Conservation (phyloP, 179 eudicot genomes). For the Beta corolliflora region DNA sequence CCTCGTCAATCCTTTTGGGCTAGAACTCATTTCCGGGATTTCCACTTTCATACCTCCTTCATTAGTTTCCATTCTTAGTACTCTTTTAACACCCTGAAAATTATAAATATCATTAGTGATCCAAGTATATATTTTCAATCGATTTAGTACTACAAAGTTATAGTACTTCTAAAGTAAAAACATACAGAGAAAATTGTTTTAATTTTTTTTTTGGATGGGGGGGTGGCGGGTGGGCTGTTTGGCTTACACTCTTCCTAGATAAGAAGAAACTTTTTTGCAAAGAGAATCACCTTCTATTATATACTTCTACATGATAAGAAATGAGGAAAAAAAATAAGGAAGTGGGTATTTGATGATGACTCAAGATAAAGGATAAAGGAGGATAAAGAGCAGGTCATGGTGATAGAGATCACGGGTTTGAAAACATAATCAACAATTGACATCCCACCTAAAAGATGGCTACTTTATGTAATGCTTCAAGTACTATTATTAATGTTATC, state of each 20-base stretch:
- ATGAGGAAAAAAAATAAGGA: neutral
- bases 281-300: slow-evolving; percentile 14
- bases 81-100: neutral
- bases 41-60: slow-evolving; percentile 34
- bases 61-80: slow-evolving; percentile 20
- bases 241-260: neutral
- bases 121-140: neutral
- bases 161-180: neutral
- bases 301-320: neutral
- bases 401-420: slow-evolving; percentile 28
- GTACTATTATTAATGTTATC: slow-evolving; percentile 27
- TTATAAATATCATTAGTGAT: neutral
- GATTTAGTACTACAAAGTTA: neutral
- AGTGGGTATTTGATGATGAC: slow-evolving; percentile 18
- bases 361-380: slow-evolving; percentile 20
- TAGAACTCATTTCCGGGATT: slow-evolving; percentile 16
- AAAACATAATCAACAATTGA: slow-evolving; percentile 29
- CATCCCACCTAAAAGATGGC: slow-evolving; percentile 29
- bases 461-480: slow-evolving; percentile 23
- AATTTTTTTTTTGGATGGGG: neutral
- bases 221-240: neutral
- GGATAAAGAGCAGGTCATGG: slow-evolving; percentile 10
- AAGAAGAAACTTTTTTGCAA: slow-evolving; percentile 10
- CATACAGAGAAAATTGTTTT: slow-evolving; percentile 13
- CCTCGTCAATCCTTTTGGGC: slow-evolving; percentile 31